Conservation (phyloP, 371 early-diverging fungal genomes). For the Mucor racemosus region DNA sequence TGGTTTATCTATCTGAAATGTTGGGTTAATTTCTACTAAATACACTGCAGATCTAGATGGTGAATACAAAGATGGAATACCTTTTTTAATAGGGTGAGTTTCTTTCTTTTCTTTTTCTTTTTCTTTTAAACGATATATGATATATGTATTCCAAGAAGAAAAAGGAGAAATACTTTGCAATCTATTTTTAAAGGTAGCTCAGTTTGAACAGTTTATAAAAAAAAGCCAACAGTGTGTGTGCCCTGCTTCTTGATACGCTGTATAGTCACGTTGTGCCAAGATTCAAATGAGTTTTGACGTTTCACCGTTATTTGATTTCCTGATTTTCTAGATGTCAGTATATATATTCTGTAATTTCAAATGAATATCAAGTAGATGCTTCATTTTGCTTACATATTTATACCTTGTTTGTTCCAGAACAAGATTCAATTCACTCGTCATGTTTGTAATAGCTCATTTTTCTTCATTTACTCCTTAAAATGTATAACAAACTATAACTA, state of each 20-base stretch:
- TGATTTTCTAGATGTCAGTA: neutral
- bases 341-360: neutral
- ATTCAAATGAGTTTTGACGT: neutral
- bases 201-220: neutral
- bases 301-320: constrained; percentile 1
- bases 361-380: no score
- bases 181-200: constrained; percentile 2
- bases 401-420: neutral
- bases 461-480: neutral
- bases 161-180: neutral
- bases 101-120: neutral
- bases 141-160: neutral
- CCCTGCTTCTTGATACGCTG: constrained; percentile 5
- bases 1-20: neutral
- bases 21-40: neutral
- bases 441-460: neutral
- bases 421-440: no score
- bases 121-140: neutral
- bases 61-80: neutral
- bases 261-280: constrained; percentile 5
- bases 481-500: neutral
- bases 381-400: neutral
- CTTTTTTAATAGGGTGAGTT: neutral
- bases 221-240: neutral
- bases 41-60: neutral